A percentile compares a stretch with the other conserved stretches of the same genome.
phyloP scores from a whole-genome alignment of 805 yeast species.

The Schizosaccharomyces pombe region DNA sequence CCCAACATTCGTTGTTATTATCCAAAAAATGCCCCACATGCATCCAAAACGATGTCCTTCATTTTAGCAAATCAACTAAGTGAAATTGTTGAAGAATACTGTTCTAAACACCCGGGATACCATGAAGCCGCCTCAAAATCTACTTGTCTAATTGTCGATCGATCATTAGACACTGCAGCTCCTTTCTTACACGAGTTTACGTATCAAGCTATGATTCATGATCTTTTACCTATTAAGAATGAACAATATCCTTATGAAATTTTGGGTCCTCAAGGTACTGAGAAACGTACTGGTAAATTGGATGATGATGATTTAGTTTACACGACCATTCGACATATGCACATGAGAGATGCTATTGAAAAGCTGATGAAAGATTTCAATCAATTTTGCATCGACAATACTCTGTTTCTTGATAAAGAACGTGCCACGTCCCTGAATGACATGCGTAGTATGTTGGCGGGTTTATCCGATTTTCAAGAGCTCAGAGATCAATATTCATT shows the following conservation, averaged over 20 bases:
- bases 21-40: slow-evolving; percentile 26
- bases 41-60: slow-evolving; percentile 38
- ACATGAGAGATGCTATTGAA: slow-evolving; percentile 52
- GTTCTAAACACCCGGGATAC: slow-evolving; percentile 41
- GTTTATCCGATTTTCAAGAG: slow-evolving; percentile 18
- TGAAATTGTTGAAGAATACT: slow-evolving; percentile 45
- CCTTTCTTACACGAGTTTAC: slow-evolving; percentile 76
- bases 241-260: slow-evolving; percentile 26
- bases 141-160: slow-evolving; percentile 51
- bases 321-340: slow-evolving; percentile 46
- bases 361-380: slow-evolving; percentile 32
- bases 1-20: slow-evolving; percentile 62
- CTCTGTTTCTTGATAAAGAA: slow-evolving; percentile 33
- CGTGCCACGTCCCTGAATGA: slow-evolving; percentile 45
- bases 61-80: slow-evolving; percentile 56
- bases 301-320: slow-evolving; percentile 47
- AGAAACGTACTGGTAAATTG: slow-evolving; percentile 25
- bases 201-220: slow-evolving; percentile 82
- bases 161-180: slow-evolving; percentile 61
- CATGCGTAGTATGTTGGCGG: slow-evolving; percentile 41
- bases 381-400: slow-evolving; percentile 47
- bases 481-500: slow-evolving; percentile 17
- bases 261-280: slow-evolving; percentile 17
- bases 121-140: slow-evolving; percentile 33
- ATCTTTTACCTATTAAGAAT: slow-evolving; percentile 27